phyloP scores from a whole-genome alignment of 2,329 filamentous ascomycete species.

The Proliferodiscus dingleyae region DNA sequence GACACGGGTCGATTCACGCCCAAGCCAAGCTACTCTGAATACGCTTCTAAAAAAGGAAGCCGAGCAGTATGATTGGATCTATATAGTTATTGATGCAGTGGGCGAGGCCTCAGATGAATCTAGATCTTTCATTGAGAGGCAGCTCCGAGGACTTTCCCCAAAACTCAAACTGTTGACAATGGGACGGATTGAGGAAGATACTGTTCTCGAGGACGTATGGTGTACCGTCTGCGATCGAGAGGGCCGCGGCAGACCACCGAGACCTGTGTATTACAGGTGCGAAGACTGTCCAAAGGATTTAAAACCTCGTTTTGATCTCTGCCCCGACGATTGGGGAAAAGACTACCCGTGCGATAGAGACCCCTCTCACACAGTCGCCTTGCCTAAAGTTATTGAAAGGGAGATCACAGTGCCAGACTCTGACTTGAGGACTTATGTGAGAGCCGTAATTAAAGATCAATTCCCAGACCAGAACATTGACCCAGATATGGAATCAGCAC shows the following conservation, averaged over 20 bases:
- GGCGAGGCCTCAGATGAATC: slow-evolving; percentile 13
- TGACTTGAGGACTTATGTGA: slow-evolving; percentile 10
- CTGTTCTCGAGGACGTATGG: neutral
- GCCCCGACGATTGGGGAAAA: slow-evolving; percentile 3
- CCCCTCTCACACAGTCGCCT: slow-evolving; percentile 4
- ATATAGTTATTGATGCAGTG: slow-evolving; percentile 17
- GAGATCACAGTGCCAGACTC: slow-evolving; percentile 5
- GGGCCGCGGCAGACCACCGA: neutral
- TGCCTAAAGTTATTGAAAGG: slow-evolving; percentile 8
- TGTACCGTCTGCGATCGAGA: slow-evolving; percentile 7
- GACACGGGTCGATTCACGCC: neutral
- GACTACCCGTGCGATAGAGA: slow-evolving; percentile 2
- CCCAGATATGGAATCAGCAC: slow-evolving; percentile 1
- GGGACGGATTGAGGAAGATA: slow-evolving; percentile 7
- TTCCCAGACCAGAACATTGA: slow-evolving; percentile 8
- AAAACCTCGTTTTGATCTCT: slow-evolving; percentile 9
- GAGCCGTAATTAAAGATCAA: slow-evolving; percentile 4
- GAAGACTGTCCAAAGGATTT: slow-evolving; percentile 5
- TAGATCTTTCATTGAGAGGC: slow-evolving; percentile 7
- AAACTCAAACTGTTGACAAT: slow-evolving; percentile 14
- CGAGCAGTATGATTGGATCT: slow-evolving; percentile 15
- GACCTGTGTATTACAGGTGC: slow-evolving; percentile 9
- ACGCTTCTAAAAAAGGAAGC: slow-evolving; percentile 10
- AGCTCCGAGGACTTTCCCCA: slow-evolving; percentile 1
- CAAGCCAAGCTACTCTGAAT: neutral